phyloP scores from a whole-genome alignment of 148 eudicot genomes.

The Pouteria glomerata region DNA sequence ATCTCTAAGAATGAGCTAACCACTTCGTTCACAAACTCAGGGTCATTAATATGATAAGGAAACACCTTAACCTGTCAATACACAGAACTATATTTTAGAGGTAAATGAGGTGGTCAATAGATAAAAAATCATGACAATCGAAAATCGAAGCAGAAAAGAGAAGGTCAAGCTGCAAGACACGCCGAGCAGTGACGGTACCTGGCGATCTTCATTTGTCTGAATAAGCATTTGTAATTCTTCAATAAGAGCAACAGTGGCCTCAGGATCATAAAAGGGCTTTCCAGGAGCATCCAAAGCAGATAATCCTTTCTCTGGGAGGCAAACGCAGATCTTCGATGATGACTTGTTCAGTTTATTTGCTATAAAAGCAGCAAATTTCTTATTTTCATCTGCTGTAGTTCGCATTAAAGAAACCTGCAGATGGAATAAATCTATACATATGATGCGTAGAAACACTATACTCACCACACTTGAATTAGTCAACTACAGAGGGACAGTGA shows the following conservation, averaged over 20 bases:
- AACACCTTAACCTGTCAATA: slow-evolving; percentile 50
- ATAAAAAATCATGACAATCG: background rate
- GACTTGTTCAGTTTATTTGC: slow-evolving; percentile 76
- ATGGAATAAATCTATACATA: slow-evolving; percentile 3
- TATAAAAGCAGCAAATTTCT: slow-evolving; percentile 77
- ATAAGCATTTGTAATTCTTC: slow-evolving; percentile 66
- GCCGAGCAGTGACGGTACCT: slow-evolving; percentile 42
- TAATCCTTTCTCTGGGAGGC: slow-evolving; percentile 87
- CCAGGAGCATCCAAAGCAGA: slow-evolving; percentile 91
- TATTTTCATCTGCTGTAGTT: slow-evolving; percentile 81
- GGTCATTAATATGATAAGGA: slow-evolving; percentile 87
- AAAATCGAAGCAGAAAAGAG: background rate
- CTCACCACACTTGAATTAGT: background rate
- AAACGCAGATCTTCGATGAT: slow-evolving; percentile 66
- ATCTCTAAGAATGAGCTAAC: slow-evolving; percentile 80
- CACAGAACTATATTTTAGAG: background rate
- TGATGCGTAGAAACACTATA: background rate
- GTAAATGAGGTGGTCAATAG: background rate
- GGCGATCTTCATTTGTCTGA: slow-evolving; percentile 48
- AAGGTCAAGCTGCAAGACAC: background rate
- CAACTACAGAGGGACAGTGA: background rate
- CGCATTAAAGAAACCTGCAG: slow-evolving; percentile 83
- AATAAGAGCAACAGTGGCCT: slow-evolving; percentile 63
- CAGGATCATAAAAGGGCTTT: slow-evolving; percentile 83
- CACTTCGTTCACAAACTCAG: slow-evolving; percentile 76